These are phyloP conservation scores for Amanita subjunquillea DNA, from an alignment of 768 basidiomycete genomes.

Conservation along the genomic window DNA sequence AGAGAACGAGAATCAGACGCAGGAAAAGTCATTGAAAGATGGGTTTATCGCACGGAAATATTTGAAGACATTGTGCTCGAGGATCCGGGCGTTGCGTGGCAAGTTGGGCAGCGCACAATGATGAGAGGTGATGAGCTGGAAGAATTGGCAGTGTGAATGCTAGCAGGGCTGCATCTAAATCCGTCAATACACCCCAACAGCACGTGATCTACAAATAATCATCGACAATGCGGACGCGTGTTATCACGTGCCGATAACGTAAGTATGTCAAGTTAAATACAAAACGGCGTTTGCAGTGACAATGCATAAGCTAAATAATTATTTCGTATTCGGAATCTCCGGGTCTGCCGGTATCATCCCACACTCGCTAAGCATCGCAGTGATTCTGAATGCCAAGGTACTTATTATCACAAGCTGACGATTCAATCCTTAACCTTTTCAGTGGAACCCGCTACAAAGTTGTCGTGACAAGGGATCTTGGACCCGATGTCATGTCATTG, in stretches of 20 bases:
- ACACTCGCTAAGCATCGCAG: not conserved
- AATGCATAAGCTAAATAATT: not conserved
- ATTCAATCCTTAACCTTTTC: not conserved
- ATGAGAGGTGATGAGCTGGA: constrained; percentile 11
- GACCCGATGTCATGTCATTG: constrained; percentile 52
- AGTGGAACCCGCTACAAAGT: constrained; percentile 24
- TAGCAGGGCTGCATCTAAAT: constrained; percentile 12
- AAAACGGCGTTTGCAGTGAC: not conserved
- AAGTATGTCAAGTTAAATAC: too few relatives aligned
- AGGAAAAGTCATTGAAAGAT: constrained; percentile 4
- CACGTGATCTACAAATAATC: not conserved
- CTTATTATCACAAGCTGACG: not conserved
- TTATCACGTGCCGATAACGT: constrained; percentile 22
- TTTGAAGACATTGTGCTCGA: constrained; percentile 33
- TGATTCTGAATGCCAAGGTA: not conserved
- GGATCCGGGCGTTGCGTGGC: constrained; percentile 14
- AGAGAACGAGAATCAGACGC: not conserved
- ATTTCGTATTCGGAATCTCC: too few relatives aligned
- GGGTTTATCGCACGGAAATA: constrained; percentile 29
- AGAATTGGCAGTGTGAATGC: constrained; percentile 9
- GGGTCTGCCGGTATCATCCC: not conserved
- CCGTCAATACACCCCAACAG: constrained; percentile 15
- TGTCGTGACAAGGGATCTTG: constrained; percentile 51
- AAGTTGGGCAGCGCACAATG: constrained; percentile 7
- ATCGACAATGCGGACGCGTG: constrained; percentile 20